Conservation (phyloP, 1,284 basidiomycete species). For the Marasmius oreades region DNA sequence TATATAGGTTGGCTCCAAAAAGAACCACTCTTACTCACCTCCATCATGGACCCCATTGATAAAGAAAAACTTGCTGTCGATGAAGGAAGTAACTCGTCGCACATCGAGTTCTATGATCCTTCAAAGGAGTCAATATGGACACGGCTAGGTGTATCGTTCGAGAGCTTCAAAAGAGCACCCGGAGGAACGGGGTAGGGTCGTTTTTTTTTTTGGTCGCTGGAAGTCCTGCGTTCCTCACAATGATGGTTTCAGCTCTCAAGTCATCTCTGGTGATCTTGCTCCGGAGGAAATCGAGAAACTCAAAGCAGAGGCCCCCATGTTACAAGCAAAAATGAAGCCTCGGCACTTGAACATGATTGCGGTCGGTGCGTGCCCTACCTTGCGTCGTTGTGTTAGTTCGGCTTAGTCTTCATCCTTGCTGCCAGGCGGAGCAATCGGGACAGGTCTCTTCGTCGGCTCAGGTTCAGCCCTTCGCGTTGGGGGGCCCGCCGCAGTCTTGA, state of each 20-base stretch:
- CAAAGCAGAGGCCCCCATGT: slow-evolving; percentile 38
- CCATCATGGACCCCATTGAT: slow-evolving; percentile 1
- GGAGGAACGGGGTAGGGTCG: slow-evolving; percentile 40
- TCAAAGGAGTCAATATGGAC: slow-evolving; percentile 42
- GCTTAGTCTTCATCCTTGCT: background rate
- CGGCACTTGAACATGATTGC: slow-evolving; percentile 44
- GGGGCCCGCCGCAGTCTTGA: slow-evolving; percentile 40
- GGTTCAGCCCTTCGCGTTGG: slow-evolving; percentile 36
- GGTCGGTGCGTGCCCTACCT: slow-evolving; percentile 30
- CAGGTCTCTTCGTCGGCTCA: slow-evolving; percentile 52
- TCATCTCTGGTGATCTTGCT: slow-evolving; percentile 30
- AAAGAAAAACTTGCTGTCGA: slow-evolving; percentile 6
- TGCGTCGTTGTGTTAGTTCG: background rate
- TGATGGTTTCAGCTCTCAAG: slow-evolving; percentile 27
- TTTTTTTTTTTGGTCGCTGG: background rate
- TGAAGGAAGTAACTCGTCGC: background rate
- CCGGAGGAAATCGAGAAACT: slow-evolving; percentile 32
- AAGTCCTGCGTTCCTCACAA: background rate
- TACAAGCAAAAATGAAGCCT: slow-evolving; percentile 45
- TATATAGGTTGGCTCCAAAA: background rate
- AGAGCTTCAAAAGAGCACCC: slow-evolving; percentile 44
- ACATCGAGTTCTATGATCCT: slow-evolving; percentile 35
- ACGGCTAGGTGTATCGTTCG: slow-evolving; percentile 31
- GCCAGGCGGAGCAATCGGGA: slow-evolving; percentile 46
- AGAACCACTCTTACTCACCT: background rate